Evolutionary conservation across 2,329 filamentous ascomycete species (phyloP).

Genomic region (Monilinia aucupariae): DNA sequence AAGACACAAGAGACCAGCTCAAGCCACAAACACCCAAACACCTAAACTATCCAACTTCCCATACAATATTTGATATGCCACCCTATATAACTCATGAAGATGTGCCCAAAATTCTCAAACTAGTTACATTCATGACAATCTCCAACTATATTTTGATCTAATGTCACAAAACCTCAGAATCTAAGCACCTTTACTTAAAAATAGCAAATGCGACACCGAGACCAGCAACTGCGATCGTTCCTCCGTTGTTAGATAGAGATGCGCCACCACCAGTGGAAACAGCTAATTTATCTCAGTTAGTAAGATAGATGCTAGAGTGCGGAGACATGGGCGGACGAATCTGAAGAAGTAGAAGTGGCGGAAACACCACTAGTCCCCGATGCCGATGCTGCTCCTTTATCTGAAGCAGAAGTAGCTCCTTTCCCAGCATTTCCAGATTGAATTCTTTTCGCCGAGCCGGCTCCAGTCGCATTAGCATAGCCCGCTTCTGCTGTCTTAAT

Average conservation of each 20-base stretch:
- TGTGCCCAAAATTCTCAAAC: neutral
- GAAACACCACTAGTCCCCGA: slow-evolving; percentile 13
- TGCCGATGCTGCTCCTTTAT: neutral
- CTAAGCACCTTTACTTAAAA: slow-evolving; percentile 30
- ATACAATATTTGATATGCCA: neutral
- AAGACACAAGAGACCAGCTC: slow-evolving; percentile 7
- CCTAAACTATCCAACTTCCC: neutral
- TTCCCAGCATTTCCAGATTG: neutral
- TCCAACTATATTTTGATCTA: neutral
- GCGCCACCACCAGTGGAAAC: slow-evolving; percentile 23
- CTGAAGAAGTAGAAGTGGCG: slow-evolving; percentile 3
- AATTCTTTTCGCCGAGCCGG: neutral
- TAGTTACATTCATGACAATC: neutral
- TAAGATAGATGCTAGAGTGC: neutral
- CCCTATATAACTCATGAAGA: neutral
- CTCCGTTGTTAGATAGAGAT: slow-evolving; percentile 27
- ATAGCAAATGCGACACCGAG: slow-evolving; percentile 32
- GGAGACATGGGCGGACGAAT: neutral
- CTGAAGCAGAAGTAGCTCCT: neutral
- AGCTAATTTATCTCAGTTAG: neutral
- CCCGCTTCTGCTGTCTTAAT: neutral
- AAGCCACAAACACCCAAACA: neutral
- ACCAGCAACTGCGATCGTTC: slow-evolving; percentile 31
- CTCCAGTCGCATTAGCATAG: neutral
- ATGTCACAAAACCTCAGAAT: neutral